Percentiles rank a stretch among this genome's conserved stretches.
phyloP scores from a whole-genome alignment of 192 early-diverging fungal species.

The Umbelopsis sp. region DNA sequence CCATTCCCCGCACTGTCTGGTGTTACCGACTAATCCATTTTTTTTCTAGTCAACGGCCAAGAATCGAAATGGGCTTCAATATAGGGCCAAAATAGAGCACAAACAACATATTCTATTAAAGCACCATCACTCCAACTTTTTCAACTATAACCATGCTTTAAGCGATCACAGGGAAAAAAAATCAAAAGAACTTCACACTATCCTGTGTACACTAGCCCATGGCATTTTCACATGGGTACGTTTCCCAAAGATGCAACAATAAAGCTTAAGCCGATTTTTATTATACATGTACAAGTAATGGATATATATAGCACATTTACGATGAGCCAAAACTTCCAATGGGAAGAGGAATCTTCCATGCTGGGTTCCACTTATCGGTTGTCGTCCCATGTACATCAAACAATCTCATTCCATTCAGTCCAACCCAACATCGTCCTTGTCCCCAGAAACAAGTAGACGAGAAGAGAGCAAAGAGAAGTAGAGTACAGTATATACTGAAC shows the following conservation, averaged over 20 bases:
- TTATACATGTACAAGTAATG: background rate
- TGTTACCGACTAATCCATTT: constrained; percentile 6
- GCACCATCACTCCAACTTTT: no score
- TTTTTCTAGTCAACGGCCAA: background rate
- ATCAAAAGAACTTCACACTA: no score
- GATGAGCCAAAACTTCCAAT: constrained; percentile 19
- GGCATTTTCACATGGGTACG: background rate
- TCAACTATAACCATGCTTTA: no score
- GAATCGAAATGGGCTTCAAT: no score
- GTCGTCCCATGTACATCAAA: constrained; percentile 35
- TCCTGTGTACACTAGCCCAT: background rate
- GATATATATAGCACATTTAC: background rate
- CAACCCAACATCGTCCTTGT: constrained; percentile 60
- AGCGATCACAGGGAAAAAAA: no score
- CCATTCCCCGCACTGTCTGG: constrained; percentile 13
- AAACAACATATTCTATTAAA: no score
- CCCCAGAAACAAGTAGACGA: constrained; percentile 66
- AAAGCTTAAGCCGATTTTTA: background rate
- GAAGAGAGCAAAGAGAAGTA: constrained; percentile 56
- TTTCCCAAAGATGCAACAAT: background rate
- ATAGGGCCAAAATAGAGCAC: no score
- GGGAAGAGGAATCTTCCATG: constrained; percentile 34
- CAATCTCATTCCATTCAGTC: constrained; percentile 41
- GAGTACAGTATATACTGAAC: constrained; percentile 55
- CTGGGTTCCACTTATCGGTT: constrained; percentile 31